Conservation (phyloP, 75 land plant species). For the Pinus taeda region DNA sequence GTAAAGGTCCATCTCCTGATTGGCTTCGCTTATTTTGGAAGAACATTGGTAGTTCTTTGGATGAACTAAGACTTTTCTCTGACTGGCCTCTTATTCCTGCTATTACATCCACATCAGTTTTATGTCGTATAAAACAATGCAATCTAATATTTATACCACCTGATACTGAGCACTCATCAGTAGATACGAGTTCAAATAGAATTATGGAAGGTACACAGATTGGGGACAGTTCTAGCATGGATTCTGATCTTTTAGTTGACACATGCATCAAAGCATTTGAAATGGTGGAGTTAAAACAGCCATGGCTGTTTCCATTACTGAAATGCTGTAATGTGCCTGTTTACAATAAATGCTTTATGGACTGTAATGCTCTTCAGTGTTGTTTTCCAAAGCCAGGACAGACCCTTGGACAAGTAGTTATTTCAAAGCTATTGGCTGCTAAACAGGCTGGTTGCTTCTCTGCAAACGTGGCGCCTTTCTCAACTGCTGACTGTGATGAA, state of each 20-base stretch:
- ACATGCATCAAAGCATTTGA: conserved; percentile 37
- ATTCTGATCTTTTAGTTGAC: conserved; percentile 11
- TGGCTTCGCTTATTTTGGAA: conserved; percentile 88
- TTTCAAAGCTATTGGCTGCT: conserved; percentile 67
- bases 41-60: conserved; percentile 38
- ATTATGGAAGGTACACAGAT: conserved; percentile 8
- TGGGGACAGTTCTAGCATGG: conserved; percentile 3
- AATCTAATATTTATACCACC: conserved; percentile 82
- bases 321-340: conserved; percentile 73
- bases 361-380: conserved; percentile 38
- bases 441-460: conserved; percentile 68
- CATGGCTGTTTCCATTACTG: conserved; percentile 80
- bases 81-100: conserved; percentile 95
- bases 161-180: conserved; percentile 10
- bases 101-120: conserved; percentile 50
- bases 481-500: conserved; percentile 53
- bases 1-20: conserved; percentile 64
- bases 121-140: conserved; percentile 68
- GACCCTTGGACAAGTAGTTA: conserved; percentile 68
- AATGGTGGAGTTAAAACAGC: conserved; percentile 36
- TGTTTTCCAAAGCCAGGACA: conserved; percentile 47
- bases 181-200: conserved; percentile 4
- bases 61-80: conserved; percentile 66
- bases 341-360: conserved; percentile 64
- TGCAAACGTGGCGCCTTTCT: conserved; percentile 37